Evolutionary conservation across 495 filamentous ascomycete species (phyloP).

Genomic region (Penicillium canescens): DNA sequence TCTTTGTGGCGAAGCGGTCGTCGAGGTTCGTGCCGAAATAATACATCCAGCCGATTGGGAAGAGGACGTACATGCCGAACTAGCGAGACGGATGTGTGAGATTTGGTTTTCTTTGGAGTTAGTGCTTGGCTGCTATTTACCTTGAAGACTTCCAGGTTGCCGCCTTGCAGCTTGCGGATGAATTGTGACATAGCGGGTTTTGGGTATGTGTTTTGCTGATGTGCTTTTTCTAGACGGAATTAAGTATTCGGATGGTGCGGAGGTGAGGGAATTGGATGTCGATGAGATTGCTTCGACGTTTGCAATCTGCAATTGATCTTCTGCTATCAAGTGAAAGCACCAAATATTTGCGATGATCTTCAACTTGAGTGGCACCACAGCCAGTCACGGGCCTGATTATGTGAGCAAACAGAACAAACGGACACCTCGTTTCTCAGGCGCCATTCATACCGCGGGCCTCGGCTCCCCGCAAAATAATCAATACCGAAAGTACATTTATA

Average conservation of each 20-base stretch:
- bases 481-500: background rate
- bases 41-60: slow-evolving; percentile 99
- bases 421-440: slow-evolving; percentile 17
- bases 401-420: slow-evolving; percentile 15
- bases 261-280: background rate
- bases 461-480: slow-evolving; percentile 36
- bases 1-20: slow-evolving; percentile 78
- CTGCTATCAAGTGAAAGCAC: background rate
- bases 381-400: slow-evolving; percentile 19
- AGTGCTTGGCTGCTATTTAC: slow-evolving; percentile 46
- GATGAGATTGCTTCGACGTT: background rate
- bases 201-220: slow-evolving; percentile 7
- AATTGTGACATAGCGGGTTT: slow-evolving; percentile 36
- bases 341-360: slow-evolving; percentile 9
- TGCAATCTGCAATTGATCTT: too few species aligned
- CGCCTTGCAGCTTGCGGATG: slow-evolving; percentile 59
- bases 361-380: slow-evolving; percentile 16
- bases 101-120: background rate
- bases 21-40: slow-evolving; percentile 99
- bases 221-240: background rate
- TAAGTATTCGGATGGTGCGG: background rate
- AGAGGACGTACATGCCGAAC: slow-evolving; percentile 98
- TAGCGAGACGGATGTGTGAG: slow-evolving; percentile 29
- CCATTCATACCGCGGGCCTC: slow-evolving; percentile 28
- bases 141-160: slow-evolving; percentile 96